These are phyloP conservation scores for Pistacia vera DNA, from an alignment of 345 rosid species.

Conservation along the genomic window DNA sequence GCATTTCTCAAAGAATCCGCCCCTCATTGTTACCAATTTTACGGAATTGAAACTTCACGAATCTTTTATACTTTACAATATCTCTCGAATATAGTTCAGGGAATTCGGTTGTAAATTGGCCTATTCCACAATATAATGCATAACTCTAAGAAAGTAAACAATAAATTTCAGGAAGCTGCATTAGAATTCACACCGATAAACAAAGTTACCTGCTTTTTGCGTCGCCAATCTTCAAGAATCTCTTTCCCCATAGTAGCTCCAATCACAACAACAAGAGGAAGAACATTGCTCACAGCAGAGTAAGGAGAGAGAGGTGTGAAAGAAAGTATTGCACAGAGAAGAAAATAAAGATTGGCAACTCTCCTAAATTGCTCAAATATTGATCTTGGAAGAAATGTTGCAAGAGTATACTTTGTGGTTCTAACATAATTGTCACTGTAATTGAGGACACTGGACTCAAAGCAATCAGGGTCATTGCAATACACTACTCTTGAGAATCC, in stretches of 20 bases:
- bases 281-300: slow-evolving; percentile 69
- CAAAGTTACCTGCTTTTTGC: slow-evolving; percentile 71
- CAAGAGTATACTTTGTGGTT: slow-evolving; percentile 77
- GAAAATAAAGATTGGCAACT: slow-evolving; percentile 89
- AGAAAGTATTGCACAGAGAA: slow-evolving; percentile 72
- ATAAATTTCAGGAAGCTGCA: slow-evolving; percentile 14
- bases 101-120: slow-evolving; percentile 1
- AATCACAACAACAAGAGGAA: slow-evolving; percentile 83
- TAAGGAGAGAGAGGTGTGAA: slow-evolving; percentile 85
- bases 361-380: slow-evolving; percentile 95
- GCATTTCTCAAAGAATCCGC: background rate
- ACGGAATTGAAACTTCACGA: background rate
- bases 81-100: background rate
- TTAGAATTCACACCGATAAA: background rate
- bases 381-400: slow-evolving; percentile 82
- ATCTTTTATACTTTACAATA: background rate
- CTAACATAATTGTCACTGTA: slow-evolving; percentile 71
- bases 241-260: slow-evolving; percentile 93
- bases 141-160: background rate
- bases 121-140: background rate
- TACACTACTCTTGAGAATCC: slow-evolving; percentile 85
- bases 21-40: background rate
- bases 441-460: slow-evolving; percentile 49
- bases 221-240: slow-evolving; percentile 79
- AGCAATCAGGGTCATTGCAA: slow-evolving; percentile 75